phyloP scores from a whole-genome alignment of 352 stramenopile species.

The Globisporangium solare region DNA sequence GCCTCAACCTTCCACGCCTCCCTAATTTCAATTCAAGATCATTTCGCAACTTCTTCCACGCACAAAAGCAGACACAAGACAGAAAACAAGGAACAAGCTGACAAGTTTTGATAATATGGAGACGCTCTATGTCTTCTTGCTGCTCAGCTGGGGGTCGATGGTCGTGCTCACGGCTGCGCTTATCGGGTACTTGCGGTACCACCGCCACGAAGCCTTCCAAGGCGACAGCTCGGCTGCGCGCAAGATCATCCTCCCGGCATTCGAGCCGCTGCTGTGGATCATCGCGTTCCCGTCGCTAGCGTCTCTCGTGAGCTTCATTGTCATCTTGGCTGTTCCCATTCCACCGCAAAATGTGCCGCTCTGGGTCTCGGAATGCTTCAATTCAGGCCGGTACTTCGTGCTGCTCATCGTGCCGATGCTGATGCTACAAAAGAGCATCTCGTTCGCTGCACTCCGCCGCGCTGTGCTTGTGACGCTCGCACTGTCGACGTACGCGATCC shows the following conservation, averaged over 20 bases:
- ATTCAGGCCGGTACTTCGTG: conserved; percentile 16
- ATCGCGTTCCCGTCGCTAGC: conserved; percentile 19
- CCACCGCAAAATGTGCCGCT: neutral
- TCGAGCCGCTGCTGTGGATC: conserved; percentile 47
- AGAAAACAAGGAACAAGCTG: neutral
- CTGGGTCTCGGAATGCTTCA: conserved; percentile 22
- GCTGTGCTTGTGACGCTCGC: conserved; percentile 15
- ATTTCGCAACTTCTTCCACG: too few relatives aligned
- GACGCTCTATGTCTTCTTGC: conserved; percentile 40
- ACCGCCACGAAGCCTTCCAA: conserved; percentile 30
- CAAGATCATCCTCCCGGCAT: conserved; percentile 53
- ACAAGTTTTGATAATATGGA: conserved; percentile 17
- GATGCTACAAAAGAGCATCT: conserved; percentile 13
- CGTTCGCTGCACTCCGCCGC: conserved; percentile 14
- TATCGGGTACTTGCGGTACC: conserved; percentile 35
- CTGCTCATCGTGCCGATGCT: conserved; percentile 6
- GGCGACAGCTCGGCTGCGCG: conserved; percentile 33
- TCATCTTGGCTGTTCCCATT: neutral
- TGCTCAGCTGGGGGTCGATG: conserved; percentile 47
- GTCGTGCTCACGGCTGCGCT: conserved; percentile 31
- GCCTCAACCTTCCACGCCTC: too few relatives aligned
- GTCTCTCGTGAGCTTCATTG: neutral
- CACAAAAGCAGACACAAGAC: too few relatives aligned
- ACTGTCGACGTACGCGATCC: conserved; percentile 30
- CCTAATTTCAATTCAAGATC: too few relatives aligned